A percentile compares a stretch with the other conserved stretches of the same genome.
Conservation (phyloP, 1,139 yeast genomes). For the Candida freyschussii region DNA sequence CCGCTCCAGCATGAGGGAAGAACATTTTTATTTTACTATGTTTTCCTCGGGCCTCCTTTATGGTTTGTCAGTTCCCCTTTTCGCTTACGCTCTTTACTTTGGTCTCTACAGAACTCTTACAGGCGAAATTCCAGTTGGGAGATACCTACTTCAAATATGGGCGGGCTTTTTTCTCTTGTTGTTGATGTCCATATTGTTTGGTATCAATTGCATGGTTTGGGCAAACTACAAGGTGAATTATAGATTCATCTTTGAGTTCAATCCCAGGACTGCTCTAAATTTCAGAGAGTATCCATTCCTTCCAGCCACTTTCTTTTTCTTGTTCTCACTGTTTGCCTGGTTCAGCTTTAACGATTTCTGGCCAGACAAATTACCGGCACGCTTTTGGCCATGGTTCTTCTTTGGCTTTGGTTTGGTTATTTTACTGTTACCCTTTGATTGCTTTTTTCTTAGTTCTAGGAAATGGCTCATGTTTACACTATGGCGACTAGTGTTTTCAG, state of each 20-base stretch:
- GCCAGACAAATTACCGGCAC: constrained; percentile 55
- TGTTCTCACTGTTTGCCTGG: constrained; percentile 63
- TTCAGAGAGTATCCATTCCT: constrained; percentile 51
- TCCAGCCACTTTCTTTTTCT: constrained; percentile 54
- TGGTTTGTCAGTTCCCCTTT: constrained; percentile 64
- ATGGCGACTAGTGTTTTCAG: constrained; percentile 73
- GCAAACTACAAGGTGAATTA: constrained; percentile 73
- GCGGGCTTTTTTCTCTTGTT: constrained; percentile 76
- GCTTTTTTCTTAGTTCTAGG: constrained; percentile 30
- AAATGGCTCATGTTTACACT: constrained; percentile 71
- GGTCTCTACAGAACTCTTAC: constrained; percentile 28
- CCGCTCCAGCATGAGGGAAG: constrained; percentile 43
- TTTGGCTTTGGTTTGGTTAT: constrained; percentile 47
- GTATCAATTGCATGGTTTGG: constrained; percentile 71
- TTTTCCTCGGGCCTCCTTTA: constrained; percentile 59
- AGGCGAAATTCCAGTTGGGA: constrained; percentile 46
- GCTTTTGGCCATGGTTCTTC: constrained; percentile 79
- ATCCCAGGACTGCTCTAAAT: constrained; percentile 65
- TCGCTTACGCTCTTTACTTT: constrained; percentile 30
- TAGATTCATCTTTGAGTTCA: constrained; percentile 86
- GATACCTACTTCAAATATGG: constrained; percentile 76
- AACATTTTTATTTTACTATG: constrained; percentile 39
- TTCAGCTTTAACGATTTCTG: constrained; percentile 69
- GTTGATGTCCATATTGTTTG: constrained; percentile 58
- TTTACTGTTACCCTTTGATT: constrained; percentile 55